Base-by-base conservation (phyloP, 2,329 filamentous ascomycete species). In the Penicillium sumatraense region DNA sequence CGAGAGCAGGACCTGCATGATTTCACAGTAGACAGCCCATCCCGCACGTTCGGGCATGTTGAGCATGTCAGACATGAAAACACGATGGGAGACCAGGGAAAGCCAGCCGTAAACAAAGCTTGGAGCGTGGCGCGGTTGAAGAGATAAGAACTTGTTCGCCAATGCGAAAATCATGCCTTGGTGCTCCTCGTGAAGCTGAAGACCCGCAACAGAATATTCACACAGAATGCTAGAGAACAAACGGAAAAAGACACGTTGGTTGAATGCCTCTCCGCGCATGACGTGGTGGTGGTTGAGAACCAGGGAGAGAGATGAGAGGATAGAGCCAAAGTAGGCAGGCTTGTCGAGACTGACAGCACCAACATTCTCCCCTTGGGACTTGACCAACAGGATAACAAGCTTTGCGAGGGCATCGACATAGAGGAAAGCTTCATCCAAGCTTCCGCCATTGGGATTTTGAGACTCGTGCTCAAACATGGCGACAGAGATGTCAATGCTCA, bases 51-150 rank as follows among this genome's bases (percentile, higher is more conserved):
- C 83, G 33, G 84, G 82, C 70, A 88, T 80, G 66, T 83, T 84
- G 56, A 98, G 81, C 68, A 98, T 81, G 13, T 82, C 82, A 16
- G 92, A 91, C 72, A 97, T 81, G 75, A 99, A 93, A 27, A 89
- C 85, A 24, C 93, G 87, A 72, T 99, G 93, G 44, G 90, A 86
- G 40, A 98, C 79, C 20, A 99, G 83, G 11, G 85, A 83, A 24
- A 96, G 76, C 95, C 95, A 99, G 8, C 83, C 87, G 67, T 93
- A 96, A 23, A 88, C 80, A 71, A 99, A 99, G 18, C 86, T 88
- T 5, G 92, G 91, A 66, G 93, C 88, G 64, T 88, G 84, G 16
- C 81, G 80, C 0, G 95, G 95, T 54, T 91, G 88, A 24, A 98
- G 78, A 48, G 87, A 85, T 53, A 89, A 74, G 60, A 98, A 83